Conservation (phyloP, 805 yeast species). For the Candida nitratophila region DNA sequence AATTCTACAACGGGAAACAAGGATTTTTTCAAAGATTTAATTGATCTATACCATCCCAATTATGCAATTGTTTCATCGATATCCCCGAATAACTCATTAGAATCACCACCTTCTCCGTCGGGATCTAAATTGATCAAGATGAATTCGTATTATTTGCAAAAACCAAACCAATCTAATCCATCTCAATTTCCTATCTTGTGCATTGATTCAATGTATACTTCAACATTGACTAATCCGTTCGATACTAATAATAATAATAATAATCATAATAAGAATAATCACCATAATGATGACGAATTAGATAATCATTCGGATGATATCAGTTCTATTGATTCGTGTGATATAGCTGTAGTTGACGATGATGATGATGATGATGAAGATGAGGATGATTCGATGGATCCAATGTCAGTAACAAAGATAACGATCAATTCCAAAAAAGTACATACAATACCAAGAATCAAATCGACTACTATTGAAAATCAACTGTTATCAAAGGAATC, state of each 20-base stretch:
- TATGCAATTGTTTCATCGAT: conserved; percentile 33
- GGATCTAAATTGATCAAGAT: background rate
- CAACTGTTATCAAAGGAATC: too few relatives aligned
- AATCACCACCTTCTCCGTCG: conserved; percentile 11
- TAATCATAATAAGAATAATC: too few relatives aligned
- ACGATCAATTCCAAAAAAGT: too few relatives aligned
- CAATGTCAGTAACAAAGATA: too few relatives aligned
- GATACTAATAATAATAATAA: too few relatives aligned
- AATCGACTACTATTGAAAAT: background rate
- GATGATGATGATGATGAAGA: background rate
- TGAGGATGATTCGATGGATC: background rate
- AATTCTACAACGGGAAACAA: conserved; percentile 32
- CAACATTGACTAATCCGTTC: background rate
- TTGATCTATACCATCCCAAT: conserved; percentile 53
- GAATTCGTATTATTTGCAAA: background rate
- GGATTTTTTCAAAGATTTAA: conserved; percentile 44
- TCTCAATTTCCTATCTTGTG: background rate
- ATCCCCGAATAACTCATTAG: too few relatives aligned
- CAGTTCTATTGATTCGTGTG: too few relatives aligned
- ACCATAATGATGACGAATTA: background rate
- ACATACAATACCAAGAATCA: background rate
- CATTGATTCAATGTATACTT: background rate
- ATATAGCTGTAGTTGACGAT: too few relatives aligned
- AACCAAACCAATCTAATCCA: background rate
- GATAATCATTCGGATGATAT: too few relatives aligned